These are phyloP conservation scores for Cladosporium oxysporum DNA, from an alignment of 2,329 filamentous ascomycete species.

Conservation along the genomic window DNA sequence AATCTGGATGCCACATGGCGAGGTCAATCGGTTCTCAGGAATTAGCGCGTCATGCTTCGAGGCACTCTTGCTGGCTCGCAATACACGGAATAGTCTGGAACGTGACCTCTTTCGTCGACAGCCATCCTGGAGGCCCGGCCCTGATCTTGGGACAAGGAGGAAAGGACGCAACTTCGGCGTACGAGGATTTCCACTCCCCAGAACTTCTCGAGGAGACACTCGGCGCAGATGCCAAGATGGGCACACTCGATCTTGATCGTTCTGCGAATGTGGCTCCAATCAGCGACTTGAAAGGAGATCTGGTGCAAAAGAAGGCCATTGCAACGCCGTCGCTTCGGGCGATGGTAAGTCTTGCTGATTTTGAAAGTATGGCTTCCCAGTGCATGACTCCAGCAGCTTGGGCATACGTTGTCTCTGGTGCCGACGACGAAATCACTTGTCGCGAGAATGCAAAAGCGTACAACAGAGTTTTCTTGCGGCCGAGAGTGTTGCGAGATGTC, in stretches of 20 bases:
- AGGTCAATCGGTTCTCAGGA: slow-evolving; percentile 4
- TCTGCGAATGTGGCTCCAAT: background rate
- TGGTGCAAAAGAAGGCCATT: background rate
- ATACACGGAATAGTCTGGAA: slow-evolving; percentile 88
- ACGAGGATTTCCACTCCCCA: slow-evolving; percentile 52
- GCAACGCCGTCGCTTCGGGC: background rate
- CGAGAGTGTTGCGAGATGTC: slow-evolving; percentile 46
- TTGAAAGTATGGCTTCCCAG: slow-evolving; percentile 35
- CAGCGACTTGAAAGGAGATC: too few species aligned
- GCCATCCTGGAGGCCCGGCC: slow-evolving; percentile 69
- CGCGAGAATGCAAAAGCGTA: slow-evolving; percentile 44
- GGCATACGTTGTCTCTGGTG: slow-evolving; percentile 50
- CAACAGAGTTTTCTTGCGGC: slow-evolving; percentile 46
- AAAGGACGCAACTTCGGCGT: slow-evolving; percentile 55
- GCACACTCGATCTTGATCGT: slow-evolving; percentile 25
- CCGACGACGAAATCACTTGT: slow-evolving; percentile 49
- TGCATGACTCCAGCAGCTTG: slow-evolving; percentile 40
- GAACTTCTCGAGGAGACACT: slow-evolving; percentile 45
- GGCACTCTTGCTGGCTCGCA: slow-evolving; percentile 86
- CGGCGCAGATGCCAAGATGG: slow-evolving; percentile 40
- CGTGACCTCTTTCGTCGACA: slow-evolving; percentile 69
- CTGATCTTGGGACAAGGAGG: slow-evolving; percentile 53
- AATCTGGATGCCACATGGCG: background rate
- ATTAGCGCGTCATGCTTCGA: slow-evolving; percentile 19
- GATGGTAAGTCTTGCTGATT: background rate